phyloP scores from a whole-genome alignment of 2,329 filamentous ascomycete species.

The Beauveria brongniartii region DNA sequence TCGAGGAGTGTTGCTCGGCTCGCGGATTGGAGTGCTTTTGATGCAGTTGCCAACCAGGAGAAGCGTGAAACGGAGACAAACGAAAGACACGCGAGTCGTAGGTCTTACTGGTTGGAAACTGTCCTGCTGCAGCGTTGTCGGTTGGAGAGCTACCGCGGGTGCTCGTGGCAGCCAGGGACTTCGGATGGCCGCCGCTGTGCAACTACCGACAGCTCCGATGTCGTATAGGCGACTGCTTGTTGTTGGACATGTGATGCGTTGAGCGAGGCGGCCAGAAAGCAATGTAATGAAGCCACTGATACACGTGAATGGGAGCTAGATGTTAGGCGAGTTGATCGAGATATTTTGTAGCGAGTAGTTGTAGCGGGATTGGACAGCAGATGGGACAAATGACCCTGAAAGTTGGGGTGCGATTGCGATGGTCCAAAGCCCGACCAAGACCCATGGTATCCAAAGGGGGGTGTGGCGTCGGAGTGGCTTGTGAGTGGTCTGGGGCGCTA shows the following conservation, averaged over 20 bases:
- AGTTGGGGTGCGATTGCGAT: constrained; percentile 2
- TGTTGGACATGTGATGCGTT: neutral
- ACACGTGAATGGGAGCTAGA: neutral
- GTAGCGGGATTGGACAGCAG: neutral
- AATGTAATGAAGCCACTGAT: neutral
- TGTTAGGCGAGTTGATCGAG: neutral
- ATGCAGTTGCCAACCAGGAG: neutral
- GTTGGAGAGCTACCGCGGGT: neutral
- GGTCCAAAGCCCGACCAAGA: neutral
- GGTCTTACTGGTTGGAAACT: neutral
- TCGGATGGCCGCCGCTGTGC: neutral
- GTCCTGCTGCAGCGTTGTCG: neutral
- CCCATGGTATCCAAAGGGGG: neutral
- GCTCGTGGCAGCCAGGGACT: neutral
- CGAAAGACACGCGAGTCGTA: neutral
- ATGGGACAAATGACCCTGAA: neutral
- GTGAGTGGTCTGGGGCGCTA: constrained; percentile 1
- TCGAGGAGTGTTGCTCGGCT: neutral
- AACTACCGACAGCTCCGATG: neutral
- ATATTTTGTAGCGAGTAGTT: neutral
- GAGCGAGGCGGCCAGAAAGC: neutral
- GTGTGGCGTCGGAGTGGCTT: constrained; percentile 6
- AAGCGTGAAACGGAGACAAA: neutral
- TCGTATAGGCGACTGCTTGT: neutral
- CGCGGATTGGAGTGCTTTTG: neutral